Percentiles rank a stretch among this genome's conserved stretches.
These are phyloP conservation scores for Protomyces inouyei DNA, from an alignment of 1,139 yeast genomes.

Conservation along the genomic window DNA sequence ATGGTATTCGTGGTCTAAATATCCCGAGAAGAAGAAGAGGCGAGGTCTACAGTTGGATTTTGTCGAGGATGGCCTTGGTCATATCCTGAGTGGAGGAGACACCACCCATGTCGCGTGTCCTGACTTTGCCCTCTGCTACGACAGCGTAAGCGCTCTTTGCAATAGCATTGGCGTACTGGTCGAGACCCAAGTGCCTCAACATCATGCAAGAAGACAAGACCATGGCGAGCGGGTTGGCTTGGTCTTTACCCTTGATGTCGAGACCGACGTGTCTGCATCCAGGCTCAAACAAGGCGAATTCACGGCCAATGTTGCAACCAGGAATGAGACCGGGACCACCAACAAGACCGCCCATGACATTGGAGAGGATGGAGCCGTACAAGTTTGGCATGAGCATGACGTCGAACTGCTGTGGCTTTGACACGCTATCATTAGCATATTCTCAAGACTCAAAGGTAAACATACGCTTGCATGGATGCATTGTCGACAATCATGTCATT, in stretches of 20 bases:
- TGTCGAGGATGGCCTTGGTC: constrained; percentile 69
- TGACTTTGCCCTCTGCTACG: constrained; percentile 89
- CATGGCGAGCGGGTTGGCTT: constrained; percentile 95
- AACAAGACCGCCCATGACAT: constrained; percentile 96
- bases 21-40: neutral
- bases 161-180: constrained; percentile 71
- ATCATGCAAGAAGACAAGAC: constrained; percentile 94
- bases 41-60: constrained; percentile 9
- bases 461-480: constrained; percentile 93
- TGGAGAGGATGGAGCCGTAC: constrained; percentile 93
- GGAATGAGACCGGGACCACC: constrained; percentile 99
- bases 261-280: constrained; percentile 99
- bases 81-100: constrained; percentile 79
- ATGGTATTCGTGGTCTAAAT: neutral
- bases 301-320: constrained; percentile 97
- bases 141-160: constrained; percentile 86
- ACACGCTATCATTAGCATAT: constrained; percentile 47
- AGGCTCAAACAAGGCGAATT: constrained; percentile 96
- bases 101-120: constrained; percentile 97
- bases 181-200: constrained; percentile 96
- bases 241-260: constrained; percentile 47
- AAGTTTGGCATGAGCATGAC: constrained; percentile 96
- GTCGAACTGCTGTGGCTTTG: constrained; percentile 96
- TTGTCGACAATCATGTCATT: constrained; percentile 96
- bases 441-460: neutral